Base-by-base conservation (phyloP, 768 basidiomycete genomes). In the Suillus discolor region DNA sequence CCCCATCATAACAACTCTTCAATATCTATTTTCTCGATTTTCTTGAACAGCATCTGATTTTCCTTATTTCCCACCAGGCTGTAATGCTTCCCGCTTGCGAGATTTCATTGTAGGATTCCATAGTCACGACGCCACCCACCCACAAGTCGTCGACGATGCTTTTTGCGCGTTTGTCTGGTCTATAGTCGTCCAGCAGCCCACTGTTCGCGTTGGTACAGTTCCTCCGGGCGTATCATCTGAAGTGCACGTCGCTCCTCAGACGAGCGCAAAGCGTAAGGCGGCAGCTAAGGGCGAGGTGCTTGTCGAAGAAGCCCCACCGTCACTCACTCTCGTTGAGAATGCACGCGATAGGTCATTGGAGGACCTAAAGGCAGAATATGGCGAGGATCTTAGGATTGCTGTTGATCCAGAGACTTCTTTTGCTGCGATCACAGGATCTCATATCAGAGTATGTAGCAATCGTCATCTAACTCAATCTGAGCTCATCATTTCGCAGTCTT, bases 91-190 rank as follows among this genome's bases (percentile, higher is more conserved):
- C n/a, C 87, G 92, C 53, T 77, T 95, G 59, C 83, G 81, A 61
- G 89, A 89, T 71, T 91, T 93, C 69, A 82, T 96, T 62, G 68
- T 77, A 39, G 87, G 83, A 25, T 95, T 90, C 73, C 90, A 93
- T 76, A 71, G 80, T 61, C 71, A 79, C 18, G 75, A 78, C 11
- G 51, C 70, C 16, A 72, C 77, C 23, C 77, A 71, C 49, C 45
- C 75, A 3, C 93, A 95, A 70, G 85, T 80, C 64, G 79, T 88
- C 23, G 95, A 97, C 72, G 89, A 91, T 70, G 77, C 84, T 3
- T 94, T 93, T 72, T 87, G 86, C 74, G 84, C 88, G 4, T 95
- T 93, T 75, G 84, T 94, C 23, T 96, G 93, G 93, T 88, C 89
- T 0, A 79, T 93, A 39, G 82, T 96, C 49, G 86, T 90, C 28